A percentile compares a stretch with the other conserved stretches of the same genome.
Conservation (phyloP, 345 rosid species). For the Aethionema arabicum region DNA sequence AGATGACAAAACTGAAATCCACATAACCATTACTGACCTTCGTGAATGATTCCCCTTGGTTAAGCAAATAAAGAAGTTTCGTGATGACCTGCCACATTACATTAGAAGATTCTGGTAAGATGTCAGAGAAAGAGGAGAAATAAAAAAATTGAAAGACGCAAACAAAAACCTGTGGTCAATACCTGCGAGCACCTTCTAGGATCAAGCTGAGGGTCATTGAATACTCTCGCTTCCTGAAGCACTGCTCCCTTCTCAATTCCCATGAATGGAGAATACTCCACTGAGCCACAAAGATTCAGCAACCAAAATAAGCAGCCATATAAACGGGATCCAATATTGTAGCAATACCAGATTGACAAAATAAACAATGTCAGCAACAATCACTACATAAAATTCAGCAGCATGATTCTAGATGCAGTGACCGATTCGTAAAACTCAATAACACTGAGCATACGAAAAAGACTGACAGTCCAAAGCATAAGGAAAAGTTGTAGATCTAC, state of each 20-base stretch:
- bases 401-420: neutral
- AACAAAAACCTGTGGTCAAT: constrained; percentile 6
- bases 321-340: neutral
- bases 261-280: constrained; percentile 87
- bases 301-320: neutral
- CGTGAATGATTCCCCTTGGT: constrained; percentile 93
- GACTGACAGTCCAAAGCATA: neutral
- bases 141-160: neutral
- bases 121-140: constrained; percentile 2
- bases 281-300: constrained; percentile 33
- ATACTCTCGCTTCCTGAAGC: constrained; percentile 97
- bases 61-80: constrained; percentile 87
- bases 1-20: constrained; percentile 10
- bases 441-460: neutral
- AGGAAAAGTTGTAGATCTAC: neutral
- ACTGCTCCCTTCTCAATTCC: constrained; percentile 99
- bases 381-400: neutral
- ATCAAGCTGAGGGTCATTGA: constrained; percentile 97
- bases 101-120: too few species aligned
- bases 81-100: constrained; percentile 71
- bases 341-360: neutral
- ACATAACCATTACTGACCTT: constrained; percentile 47
- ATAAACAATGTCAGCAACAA: neutral
- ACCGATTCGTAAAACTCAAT: neutral
- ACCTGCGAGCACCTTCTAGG: constrained; percentile 99